phyloP scores from a whole-genome alignment of 2,329 filamentous ascomycete species.

The Immersiporthe knoxdaviesiana region DNA sequence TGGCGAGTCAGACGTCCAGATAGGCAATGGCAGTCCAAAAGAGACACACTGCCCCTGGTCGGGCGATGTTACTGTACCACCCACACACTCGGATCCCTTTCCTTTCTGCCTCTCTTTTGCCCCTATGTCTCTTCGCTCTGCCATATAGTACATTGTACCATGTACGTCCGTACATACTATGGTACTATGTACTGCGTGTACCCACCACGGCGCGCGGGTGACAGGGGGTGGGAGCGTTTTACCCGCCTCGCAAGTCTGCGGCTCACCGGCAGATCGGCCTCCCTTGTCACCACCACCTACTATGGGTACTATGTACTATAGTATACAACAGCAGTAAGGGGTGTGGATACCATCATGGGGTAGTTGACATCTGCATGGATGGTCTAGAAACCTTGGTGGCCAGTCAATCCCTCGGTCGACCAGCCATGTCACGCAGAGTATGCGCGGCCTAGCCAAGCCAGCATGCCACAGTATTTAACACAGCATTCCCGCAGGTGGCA shows the following conservation, averaged over 20 bases:
- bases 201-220: neutral
- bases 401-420: slow-evolving; percentile 8
- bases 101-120: too few relatives aligned
- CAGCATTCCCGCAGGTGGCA: slow-evolving; percentile 27
- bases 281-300: slow-evolving; percentile 20
- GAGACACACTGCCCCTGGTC: slow-evolving; percentile 4
- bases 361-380: slow-evolving; percentile 11
- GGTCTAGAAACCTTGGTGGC: slow-evolving; percentile 17
- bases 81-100: too few relatives aligned
- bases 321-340: neutral
- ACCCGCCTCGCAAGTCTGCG: slow-evolving; percentile 6
- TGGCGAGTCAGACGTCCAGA: slow-evolving; percentile 24
- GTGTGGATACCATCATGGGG: slow-evolving; percentile 9
- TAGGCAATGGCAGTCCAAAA: slow-evolving; percentile 7
- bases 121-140: too few relatives aligned
- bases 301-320: neutral
- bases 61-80: slow-evolving; percentile 23
- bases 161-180: too few relatives aligned
- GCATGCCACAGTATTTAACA: slow-evolving; percentile 27
- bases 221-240: neutral
- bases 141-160: neutral
- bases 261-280: slow-evolving; percentile 26
- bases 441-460: slow-evolving; percentile 18
- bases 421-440: slow-evolving; percentile 15
- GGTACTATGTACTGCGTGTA: neutral